These are phyloP conservation scores for Aspergillus uvarum DNA, from an alignment of 2,329 filamentous ascomycete species.

Conservation along the genomic window DNA sequence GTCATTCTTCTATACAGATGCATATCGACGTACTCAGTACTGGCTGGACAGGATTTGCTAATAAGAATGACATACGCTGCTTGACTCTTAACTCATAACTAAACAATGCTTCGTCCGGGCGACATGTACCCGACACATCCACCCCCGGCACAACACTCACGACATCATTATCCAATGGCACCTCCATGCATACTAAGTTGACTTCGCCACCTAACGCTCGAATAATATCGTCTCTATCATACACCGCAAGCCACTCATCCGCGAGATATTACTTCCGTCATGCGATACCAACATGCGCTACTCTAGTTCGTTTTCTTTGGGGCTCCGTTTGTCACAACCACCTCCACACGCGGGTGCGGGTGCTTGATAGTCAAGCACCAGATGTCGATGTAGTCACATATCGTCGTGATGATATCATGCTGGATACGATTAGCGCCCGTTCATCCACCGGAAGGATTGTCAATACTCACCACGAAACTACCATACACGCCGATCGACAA, in stretches of 20 bases:
- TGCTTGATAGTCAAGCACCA: constrained; percentile 99
- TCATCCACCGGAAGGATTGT: background rate
- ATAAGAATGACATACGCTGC: background rate
- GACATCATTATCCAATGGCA: background rate
- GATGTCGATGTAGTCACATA: constrained; percentile 97
- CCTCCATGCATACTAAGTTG: background rate
- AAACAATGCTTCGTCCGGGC: background rate
- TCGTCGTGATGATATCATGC: constrained; percentile 92
- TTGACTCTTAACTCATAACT: background rate
- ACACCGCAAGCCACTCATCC: background rate
- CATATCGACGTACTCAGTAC: background rate
- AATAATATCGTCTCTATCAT: background rate
- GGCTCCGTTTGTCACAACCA: constrained; percentile 27
- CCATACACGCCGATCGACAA: constrained; percentile 87
- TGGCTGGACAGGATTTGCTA: background rate
- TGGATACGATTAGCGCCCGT: constrained; percentile 22
- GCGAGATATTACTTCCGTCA: background rate
- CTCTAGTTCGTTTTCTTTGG: constrained; percentile 30
- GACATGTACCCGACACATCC: background rate
- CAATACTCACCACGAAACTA: constrained; percentile 72
- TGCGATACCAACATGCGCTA: background rate
- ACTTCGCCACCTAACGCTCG: background rate
- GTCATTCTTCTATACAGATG: no score
- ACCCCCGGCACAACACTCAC: background rate
- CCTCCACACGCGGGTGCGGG: constrained; percentile 62